Base-by-base conservation (phyloP, 2,329 filamentous ascomycete genomes). In the Colletotrichum tabaci region DNA sequence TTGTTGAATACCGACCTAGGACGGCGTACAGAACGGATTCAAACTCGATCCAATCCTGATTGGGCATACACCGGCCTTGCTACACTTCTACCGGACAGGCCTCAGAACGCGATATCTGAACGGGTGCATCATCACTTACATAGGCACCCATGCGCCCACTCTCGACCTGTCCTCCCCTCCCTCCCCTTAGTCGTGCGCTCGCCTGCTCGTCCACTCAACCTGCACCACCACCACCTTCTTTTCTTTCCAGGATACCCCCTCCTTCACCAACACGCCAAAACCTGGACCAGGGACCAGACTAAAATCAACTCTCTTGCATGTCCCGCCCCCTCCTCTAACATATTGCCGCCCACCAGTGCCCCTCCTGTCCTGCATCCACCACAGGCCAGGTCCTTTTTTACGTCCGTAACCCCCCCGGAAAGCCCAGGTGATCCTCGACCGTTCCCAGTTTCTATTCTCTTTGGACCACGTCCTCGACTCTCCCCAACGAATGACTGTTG, bases 351-450 rank as follows among this genome's bases (percentile, higher is more conserved):
- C 53, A 49, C 47, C 58, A 57, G 26, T 52, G 23, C 57, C 50
- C 56, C 49, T 38, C 30, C 56, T 40, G 46, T 40, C 44, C 60
- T 63, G 69, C 52, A 72, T 15, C 53, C 61, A 61, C 44, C 65
- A 46, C 66, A 70, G 61, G n/a, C 66, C 66, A 62, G 55, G 40
- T 61, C 62, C 67, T 58, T 67, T 71, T 67, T 72, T 73, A 73
- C 67, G 71, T 67, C 71, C 71, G 71, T 73, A 73, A 73, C 67
- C 50, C 55, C 71, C 68, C 56, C 66, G 38, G 68, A 35, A 65
- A 49, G 42, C 66, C 63, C 35, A 72, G 60, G 23, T 56, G 23
- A 71, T 61, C 61, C 44, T 72, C 69, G 26, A 55, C 30, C 23
- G 44, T 65, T 60, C 66, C 66, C 60, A 66, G 49, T 72, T 56